Conservation (phyloP, 768 basidiomycete genomes). For the Tylopilus subfusipes region DNA sequence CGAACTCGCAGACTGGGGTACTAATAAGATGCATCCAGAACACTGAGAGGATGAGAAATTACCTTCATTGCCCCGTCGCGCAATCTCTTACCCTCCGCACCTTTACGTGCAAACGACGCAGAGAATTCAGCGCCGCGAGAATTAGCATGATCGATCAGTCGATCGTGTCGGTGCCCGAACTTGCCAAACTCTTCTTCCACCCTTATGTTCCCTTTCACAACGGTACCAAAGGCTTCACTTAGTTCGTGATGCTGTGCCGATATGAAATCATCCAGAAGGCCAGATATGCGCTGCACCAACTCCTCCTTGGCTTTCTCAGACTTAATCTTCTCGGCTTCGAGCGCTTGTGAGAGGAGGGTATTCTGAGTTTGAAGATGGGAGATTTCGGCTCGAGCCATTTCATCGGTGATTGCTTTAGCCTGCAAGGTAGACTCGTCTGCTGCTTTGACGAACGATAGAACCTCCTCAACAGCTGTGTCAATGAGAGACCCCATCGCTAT, state of each 20-base stretch:
- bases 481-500: conserved; percentile 56
- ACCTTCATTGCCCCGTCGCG: conserved; percentile 63
- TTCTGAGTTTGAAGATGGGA: conserved; percentile 70
- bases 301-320: conserved; percentile 69
- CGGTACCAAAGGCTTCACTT: conserved; percentile 49
- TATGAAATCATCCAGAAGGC: conserved; percentile 67
- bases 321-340: conserved; percentile 64
- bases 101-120: conserved; percentile 41
- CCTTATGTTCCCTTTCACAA: conserved; percentile 54
- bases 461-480: conserved; percentile 57
- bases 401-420: conserved; percentile 46
- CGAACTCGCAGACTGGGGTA: conserved; percentile 39
- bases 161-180: conserved; percentile 48
- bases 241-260: conserved; percentile 64
- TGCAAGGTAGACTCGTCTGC: conserved; percentile 52
- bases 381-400: conserved; percentile 51
- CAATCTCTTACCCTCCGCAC: conserved; percentile 49
- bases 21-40: conserved; percentile 11
- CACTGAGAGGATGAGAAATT: conserved; percentile 3
- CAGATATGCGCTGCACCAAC: conserved; percentile 70
- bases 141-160: conserved; percentile 41
- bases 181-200: conserved; percentile 48
- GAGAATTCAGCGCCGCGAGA: conserved; percentile 41
- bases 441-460: conserved; percentile 50
- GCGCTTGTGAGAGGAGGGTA: conserved; percentile 50